phyloP scores from a whole-genome alignment of 352 stramenopile genomes.

The Globisporangium viniferum region DNA sequence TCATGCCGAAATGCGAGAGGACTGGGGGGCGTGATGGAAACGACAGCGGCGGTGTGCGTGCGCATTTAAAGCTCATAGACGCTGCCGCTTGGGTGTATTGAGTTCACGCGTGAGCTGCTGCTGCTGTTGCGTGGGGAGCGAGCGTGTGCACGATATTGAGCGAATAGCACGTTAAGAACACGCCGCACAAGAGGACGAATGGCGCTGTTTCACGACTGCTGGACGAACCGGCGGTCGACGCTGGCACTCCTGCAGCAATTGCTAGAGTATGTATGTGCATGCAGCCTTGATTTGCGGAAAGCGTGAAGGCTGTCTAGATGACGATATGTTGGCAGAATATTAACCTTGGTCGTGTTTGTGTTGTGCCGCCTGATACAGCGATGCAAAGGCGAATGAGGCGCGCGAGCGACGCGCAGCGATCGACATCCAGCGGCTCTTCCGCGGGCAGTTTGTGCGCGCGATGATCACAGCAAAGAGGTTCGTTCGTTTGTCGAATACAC shows the following conservation, averaged over 20 bases:
- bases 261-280: constrained; percentile 31
- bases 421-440: constrained; percentile 62
- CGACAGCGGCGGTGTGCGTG: not conserved
- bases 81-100: not conserved
- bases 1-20: not conserved
- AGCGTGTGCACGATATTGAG: not conserved
- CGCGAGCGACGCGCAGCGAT: constrained; percentile 37
- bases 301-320: not conserved
- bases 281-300: not conserved
- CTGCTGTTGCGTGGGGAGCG: not conserved
- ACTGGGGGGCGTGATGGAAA: not conserved
- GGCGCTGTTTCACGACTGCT: constrained; percentile 70
- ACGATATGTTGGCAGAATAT: not conserved
- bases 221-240: constrained; percentile 38
- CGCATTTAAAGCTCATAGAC: not conserved
- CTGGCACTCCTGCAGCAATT: constrained; percentile 47
- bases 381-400: constrained; percentile 39
- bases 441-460: constrained; percentile 50
- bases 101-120: not conserved
- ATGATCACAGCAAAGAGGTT: constrained; percentile 34
- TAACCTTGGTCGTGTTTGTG: not conserved
- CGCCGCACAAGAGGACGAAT: constrained; percentile 17
- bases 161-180: not conserved
- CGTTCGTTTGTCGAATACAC: constrained; percentile 16
- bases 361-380: constrained; percentile 23